Evolutionary conservation across 805 yeast genomes (phyloP), one percentile per base, ranked within the genome.

Genomic region (Komagataella pseudopastoris): DNA sequence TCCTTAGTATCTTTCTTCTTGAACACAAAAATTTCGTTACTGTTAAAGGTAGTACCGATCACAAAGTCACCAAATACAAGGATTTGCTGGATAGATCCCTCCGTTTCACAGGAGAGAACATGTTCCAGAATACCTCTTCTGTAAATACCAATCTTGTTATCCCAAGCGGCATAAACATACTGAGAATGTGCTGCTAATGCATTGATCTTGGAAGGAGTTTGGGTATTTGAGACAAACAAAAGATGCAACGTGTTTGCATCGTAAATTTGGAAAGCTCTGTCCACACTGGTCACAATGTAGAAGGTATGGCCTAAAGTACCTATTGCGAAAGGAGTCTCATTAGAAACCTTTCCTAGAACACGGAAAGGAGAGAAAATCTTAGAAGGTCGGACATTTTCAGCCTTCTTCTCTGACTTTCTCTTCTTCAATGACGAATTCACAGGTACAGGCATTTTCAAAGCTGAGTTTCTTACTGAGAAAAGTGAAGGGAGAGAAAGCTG

Each of bases 231-330:
- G 10, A 91, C 95, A 66, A 93, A 91, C 20, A 91, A 69, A 55
- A 91, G 70, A 58, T 87, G 93, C 55, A 91, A 70, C 6, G 86
- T 88, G 36, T 91, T 80, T 59, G 86, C 96, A 69, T 93, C 99
- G 61, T 86, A 93, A 24, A 93, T 88, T 65, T 91, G 98, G 70
- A 93, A 88, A 1, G 91, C 76, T 51, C 81, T 75, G 2, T 97
- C 98, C 20, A 93, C 96, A 47, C 87, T 81, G 0, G 98, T 91
- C 16, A 84, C 95, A 45, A 88, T 79, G 60, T 90, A 85, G 60
- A 85, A 90, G 1, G 95, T 81, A 14, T 87, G 76, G 50, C 99
- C 99, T 53, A 91, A 73, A 1, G 91, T 81, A 23, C 98, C 95
- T 18, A 88, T 72, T 6, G 96, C 86, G 63, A 90, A 88, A 2